Conservation (phyloP, 495 filamentous ascomycete genomes). For the Umbilicaria muhlenbergii region DNA sequence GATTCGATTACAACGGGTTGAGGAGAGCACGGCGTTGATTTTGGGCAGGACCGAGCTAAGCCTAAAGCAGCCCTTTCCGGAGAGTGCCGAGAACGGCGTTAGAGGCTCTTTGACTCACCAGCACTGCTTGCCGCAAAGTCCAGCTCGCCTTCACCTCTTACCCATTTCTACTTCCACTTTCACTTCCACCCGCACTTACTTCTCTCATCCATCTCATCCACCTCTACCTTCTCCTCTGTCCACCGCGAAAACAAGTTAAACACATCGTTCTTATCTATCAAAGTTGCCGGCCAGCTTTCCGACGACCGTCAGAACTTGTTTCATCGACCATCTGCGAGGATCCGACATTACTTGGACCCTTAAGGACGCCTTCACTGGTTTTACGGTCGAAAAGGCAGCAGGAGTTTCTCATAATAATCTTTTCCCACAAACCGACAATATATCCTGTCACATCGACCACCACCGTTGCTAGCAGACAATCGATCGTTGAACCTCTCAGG, state of each 20-base stretch:
- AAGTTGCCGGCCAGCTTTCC: constrained; percentile 12
- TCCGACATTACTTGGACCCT: constrained; percentile 4
- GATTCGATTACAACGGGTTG: no score
- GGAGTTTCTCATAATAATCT: not conserved
- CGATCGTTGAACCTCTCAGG: no score
- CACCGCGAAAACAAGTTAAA: constrained; percentile 5
- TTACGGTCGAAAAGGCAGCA: constrained; percentile 11
- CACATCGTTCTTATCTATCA: not conserved
- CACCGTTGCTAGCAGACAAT: no score
- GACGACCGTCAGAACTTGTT: constrained; percentile 1
- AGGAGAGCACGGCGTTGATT: no score
- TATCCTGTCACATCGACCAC: no score
- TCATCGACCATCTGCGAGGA: constrained; percentile 18
- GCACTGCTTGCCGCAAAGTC: no score
- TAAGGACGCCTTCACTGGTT: constrained; percentile 24
- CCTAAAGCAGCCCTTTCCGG: no score
- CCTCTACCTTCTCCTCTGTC: constrained; percentile 6
- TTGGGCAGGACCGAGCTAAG: no score
- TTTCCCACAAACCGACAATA: no score
- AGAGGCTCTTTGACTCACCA: no score
- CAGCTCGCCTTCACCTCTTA: not conserved
- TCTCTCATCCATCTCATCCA: constrained; percentile 26
- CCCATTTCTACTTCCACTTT: not conserved
- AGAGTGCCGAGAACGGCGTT: no score
- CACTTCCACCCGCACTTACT: not conserved